Base-by-base conservation (phyloP, 306 rosid species). In the Corylus americana region DNA sequence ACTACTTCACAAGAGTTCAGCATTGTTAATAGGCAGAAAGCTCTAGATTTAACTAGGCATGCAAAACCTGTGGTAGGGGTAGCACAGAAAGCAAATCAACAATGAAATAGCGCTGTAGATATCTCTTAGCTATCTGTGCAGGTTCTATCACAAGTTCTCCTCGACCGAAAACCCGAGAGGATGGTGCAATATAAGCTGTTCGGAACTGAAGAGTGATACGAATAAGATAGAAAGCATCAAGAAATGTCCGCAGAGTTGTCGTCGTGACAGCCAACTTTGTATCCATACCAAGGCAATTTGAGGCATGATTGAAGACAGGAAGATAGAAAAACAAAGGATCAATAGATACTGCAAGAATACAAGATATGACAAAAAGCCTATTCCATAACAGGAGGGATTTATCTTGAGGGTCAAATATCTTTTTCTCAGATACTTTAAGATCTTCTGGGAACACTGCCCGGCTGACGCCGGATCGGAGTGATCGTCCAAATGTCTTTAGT, bases 81-180 rank as follows among this genome's bases (percentile, higher is more conserved):
- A 95, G 79, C 72, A 95, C 84, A 70, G 98, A 85, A 78, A 80
- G 53, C 62, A 95, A 86, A 82, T 95, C 98, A 17, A 93, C 70
- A 8, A 91, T 4, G 86, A 92, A 95, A 79, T 90, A 89, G 17
- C 89, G 94, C 51, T 13, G 86, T 16, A 95, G 87, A 80, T 95
- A 95, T 72, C 97, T 85, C 81, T 55, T 79, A 8, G 97, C 98
- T 67, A 92, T 95, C 86, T 92, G 63, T 22, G 83, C 55, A 76
- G 98, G 89, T 83, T 92, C 97, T 42, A 91, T 95, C 45, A 95
- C 98, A 67, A 95, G 98, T 78, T 95, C 98, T 55, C 98, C 98
- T 84, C 98, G 81, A 45, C 98, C 98, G 31, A 95, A 92, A 39
- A 95, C 98, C 62, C 98, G 83, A 47, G 98, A 95, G 0, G 98